Base-by-base conservation (phyloP, 179 eudicot genomes). In the Pouteria campechiana region DNA sequence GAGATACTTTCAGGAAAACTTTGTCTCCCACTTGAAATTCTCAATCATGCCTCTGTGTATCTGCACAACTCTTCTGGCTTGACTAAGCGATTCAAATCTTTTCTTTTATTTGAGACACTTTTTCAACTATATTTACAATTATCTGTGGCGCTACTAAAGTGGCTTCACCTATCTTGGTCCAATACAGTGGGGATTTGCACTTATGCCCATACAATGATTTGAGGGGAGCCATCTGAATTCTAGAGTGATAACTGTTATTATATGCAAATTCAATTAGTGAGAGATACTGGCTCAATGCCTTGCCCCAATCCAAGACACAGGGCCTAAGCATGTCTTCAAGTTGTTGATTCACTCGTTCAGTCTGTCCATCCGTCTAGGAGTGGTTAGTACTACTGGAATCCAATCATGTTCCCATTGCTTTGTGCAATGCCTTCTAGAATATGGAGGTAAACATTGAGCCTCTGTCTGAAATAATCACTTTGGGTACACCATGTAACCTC, bases 231-330 rank as follows among this genome's bases (percentile, higher is more conserved):
- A 48, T 48, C 6, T 15, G 9, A 18, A 48, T 33, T 2, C 24
- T 28, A 14, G 55, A 7, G 12, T 50, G 55, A 15, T 25, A 37
- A 17, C 44, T 50, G 17, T 50, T 37, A 15, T 50, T 50, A 16
- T 50, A 50, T 3, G 45, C 33, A 8, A 50, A 50, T 25, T 50
- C 55, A 6, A 38, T 35, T 9, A 50, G 29, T 3, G 44, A 20
- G 0, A 50, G 15, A 10, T 37, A 27, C 1, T 24, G 22, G 3
- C 17, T 35, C 55, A 44, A 50, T 13, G 3, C 17, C 16, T 25
- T 36, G 7, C 24, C 21, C 19, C 10, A 37, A 16, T 50, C 44
- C 10, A 37, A 16, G 10, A 28, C 23, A 25, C 55, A 50, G 9
- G 44, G 13, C 12, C 55, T 25, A 5, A 50, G 18, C 34, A 50